phyloP scores from a whole-genome alignment of 2,329 filamentous ascomycete genomes.

The Colletotrichum limetticola region DNA sequence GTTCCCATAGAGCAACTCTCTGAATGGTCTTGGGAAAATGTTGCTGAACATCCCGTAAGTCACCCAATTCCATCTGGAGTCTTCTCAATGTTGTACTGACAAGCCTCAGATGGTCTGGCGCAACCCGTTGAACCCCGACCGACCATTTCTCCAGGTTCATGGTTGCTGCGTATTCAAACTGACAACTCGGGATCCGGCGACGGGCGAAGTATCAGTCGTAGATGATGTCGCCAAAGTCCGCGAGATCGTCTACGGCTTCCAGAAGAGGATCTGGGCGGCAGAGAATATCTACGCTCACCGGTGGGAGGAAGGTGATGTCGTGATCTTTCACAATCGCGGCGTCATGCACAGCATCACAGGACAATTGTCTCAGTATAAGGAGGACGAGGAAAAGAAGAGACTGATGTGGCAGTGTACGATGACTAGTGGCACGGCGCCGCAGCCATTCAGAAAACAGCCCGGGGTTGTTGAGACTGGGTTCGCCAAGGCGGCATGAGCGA shows the following conservation, averaged over 20 bases:
- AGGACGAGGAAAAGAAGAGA: slow-evolving; percentile 37
- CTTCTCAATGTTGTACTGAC: not conserved
- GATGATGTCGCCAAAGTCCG: not conserved
- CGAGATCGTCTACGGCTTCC: slow-evolving; percentile 40
- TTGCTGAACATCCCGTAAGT: not conserved
- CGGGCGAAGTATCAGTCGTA: not conserved
- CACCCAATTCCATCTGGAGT: not conserved
- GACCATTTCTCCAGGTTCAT: not conserved
- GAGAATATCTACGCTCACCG: slow-evolving; percentile 45
- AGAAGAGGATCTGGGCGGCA: slow-evolving; percentile 39
- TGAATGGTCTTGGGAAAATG: not conserved
- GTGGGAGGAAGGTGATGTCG: slow-evolving; percentile 43
- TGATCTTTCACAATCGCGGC: slow-evolving; percentile 11
- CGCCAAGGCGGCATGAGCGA: not conserved
- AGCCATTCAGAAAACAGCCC: not conserved
- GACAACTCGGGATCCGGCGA: not conserved
- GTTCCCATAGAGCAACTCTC: not conserved
- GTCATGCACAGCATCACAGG: not conserved
- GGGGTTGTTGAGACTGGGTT: not conserved
- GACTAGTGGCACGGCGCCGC: slow-evolving; percentile 17
- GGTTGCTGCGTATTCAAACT: not conserved
- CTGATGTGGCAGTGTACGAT: slow-evolving; percentile 46
- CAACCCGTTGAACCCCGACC: not conserved
- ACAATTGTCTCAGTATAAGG: slow-evolving; percentile 37
- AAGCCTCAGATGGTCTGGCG: not conserved